Evolutionary conservation across 2,329 filamentous ascomycete genomes (phyloP), one percentile per base, ranked within the genome.

Genomic region (Microsporum canis): DNA sequence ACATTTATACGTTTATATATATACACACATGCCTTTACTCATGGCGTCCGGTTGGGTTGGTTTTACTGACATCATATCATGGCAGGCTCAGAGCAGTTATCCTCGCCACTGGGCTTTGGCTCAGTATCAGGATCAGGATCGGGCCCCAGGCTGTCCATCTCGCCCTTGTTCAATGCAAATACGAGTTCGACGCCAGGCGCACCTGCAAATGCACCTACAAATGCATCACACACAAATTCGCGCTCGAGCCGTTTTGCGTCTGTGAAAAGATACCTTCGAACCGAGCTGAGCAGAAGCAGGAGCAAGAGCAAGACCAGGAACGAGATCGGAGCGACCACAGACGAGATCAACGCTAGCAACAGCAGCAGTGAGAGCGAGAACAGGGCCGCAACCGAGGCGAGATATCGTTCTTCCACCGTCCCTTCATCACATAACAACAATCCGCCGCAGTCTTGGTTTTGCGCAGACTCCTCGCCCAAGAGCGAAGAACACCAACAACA

Each of bases 191-290:
- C 49, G 29, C 49, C 49, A 6, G 33, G 31, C 49, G 49, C 49
- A 55, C 31, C 36, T 45, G 56, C 56, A 58, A 29, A 8, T 39
- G 10, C 56, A 58, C 23, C 12, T 23, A 3, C 55, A 33, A 53
- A 53, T 53, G 49, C 29, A 53, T 29, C 49, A 53, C 41, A 57
- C 57, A 43, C 53, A 61, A 45, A 31, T 56, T 57, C 60, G 60
- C 58, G 49, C 34, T 63, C 62, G 31, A 64, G 62, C 38, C 62
- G 63, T 5, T 62, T 66, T 51, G 36, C 64, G 5, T 63, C 63
- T 27, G 62, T 65, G 51, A 66, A 55, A n/a, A 61, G 61, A 55
- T 65, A 65, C 60, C 60, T 66, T 51, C 62, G 60, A 12, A n/a
- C 65, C 38, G 45, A 49, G 27, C 43, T 36, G 33, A 51, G 7